Evolutionary conservation across 768 basidiomycete species (phyloP), one percentile per base, ranked within the genome.

Genomic region (Trametes gibbosa): DNA sequence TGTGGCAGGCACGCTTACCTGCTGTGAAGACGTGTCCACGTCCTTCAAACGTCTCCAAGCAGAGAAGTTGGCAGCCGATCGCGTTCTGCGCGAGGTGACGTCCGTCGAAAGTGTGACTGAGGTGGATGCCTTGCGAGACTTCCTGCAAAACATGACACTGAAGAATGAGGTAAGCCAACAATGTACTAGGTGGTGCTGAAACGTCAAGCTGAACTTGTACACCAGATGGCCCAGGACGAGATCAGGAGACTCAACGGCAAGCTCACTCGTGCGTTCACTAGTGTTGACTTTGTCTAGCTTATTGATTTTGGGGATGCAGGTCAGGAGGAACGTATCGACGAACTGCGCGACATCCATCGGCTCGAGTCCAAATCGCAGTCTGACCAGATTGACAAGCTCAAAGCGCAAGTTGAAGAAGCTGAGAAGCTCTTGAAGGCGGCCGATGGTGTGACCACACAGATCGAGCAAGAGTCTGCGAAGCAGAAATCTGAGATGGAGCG

Each of bases 281-380:
- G 21, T 21, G 25, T 16, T 3, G 3, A 23, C 10, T 21, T 50
- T 9, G 24, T 53, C 9, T 13, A n/a, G 5, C 49, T 4, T 21
- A 17, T 17, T 60, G 16, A 58, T 8, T 27, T 23, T 49, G 16
- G 5, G 13, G 14, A 17, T 51, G 40, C 64, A 96, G 94, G 85
- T 14, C 92, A 96, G 75, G 92, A 92, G 55, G 85, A 84, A 51
- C 88, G 88, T 8, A 79, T 93, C 12, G 88, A 90, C 63, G 94
- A 97, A 69, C 75, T 98, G 0, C 85, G 85, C 35, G 90, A 94
- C 62, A 91, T 84, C 7, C 95, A 96, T 68, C 81, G 79, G 14
- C 77, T 91, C 9, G 94, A 96, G 73, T 84, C 83, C 13, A 72
- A 80, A n/a, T 95, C 93, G 14, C 90, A 89, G 62, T 84, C 82